Evolutionary conservation across 331 rosid genomes (phyloP).

Genomic region (Rosa hybrid): DNA sequence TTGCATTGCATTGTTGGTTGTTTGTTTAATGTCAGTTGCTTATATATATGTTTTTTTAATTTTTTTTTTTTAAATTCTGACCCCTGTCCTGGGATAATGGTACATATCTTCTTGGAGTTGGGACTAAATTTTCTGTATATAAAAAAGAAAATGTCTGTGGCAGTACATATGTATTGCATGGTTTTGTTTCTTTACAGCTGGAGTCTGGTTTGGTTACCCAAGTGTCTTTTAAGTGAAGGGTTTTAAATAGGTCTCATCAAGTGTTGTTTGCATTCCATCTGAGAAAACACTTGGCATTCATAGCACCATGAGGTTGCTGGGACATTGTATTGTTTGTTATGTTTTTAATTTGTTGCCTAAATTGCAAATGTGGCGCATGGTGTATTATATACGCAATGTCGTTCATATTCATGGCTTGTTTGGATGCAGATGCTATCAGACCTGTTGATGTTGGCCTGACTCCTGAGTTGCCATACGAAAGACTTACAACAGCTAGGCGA

Average conservation of each 20-base stretch:
- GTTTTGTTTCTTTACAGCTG: neutral
- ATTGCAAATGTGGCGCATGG: neutral
- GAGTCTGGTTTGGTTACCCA: neutral
- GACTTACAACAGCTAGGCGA: constrained; percentile 19
- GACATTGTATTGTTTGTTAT: neutral
- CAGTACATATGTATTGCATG: neutral
- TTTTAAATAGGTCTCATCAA: neutral
- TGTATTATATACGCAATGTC: neutral
- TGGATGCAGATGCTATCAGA: constrained; percentile 57
- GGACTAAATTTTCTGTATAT: neutral
- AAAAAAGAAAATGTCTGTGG: neutral
- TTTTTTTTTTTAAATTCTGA: neutral
- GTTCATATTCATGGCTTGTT: constrained; percentile 20
- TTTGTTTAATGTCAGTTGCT: neutral
- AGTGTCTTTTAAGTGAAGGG: neutral
- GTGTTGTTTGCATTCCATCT: neutral
- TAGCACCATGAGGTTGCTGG: neutral
- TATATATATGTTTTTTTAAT: neutral
- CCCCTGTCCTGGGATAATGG: constrained; percentile 3
- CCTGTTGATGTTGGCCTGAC: constrained; percentile 71
- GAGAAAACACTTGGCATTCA: neutral
- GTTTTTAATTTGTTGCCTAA: neutral
- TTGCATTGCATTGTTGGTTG: neutral
- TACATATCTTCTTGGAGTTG: constrained; percentile 16
- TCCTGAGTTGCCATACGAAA: constrained; percentile 54